These are phyloP conservation scores for Fusarium tjaetaba DNA, from an alignment of 2,329 filamentous ascomycete species.

Conservation along the genomic window DNA sequence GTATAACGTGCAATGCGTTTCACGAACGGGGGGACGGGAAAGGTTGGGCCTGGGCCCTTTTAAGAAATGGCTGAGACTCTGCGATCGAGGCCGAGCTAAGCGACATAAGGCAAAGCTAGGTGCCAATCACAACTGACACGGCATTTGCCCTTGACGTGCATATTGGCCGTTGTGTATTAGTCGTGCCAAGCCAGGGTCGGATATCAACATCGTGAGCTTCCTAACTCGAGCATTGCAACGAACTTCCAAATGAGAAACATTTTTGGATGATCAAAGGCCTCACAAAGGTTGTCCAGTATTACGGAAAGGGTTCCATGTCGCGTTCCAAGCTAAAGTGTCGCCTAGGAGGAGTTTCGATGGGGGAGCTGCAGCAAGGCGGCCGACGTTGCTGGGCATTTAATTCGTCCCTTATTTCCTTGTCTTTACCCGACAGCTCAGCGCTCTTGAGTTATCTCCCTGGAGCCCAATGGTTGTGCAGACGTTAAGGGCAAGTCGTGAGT, in stretches of 20 bases:
- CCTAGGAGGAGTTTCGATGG: constrained; percentile 12
- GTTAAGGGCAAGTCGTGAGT: background rate
- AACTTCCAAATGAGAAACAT: background rate
- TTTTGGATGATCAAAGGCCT: constrained; percentile 4
- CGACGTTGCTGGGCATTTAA: constrained; percentile 28
- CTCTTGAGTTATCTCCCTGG: constrained; percentile 2
- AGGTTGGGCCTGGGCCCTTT: constrained; percentile 34
- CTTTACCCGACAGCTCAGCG: constrained; percentile 23
- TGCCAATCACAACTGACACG: constrained; percentile 20
- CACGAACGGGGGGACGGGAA: constrained; percentile 32
- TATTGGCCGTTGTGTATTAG: constrained; percentile 20
- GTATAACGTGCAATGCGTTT: constrained; percentile 30
- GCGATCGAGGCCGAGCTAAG: constrained; percentile 6
- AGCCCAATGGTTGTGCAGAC: constrained; percentile 1
- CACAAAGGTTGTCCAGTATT: constrained; percentile 3
- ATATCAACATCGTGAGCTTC: constrained; percentile 14
- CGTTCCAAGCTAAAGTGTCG: constrained; percentile 28
- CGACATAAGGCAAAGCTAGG: constrained; percentile 14
- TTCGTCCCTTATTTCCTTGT: constrained; percentile 17
- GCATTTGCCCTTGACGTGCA: constrained; percentile 30
- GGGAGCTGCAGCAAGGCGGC: constrained; percentile 35
- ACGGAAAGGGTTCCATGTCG: constrained; percentile 31
- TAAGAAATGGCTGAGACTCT: constrained; percentile 26
- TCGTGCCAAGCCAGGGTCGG: constrained; percentile 12
- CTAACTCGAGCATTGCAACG: background rate